Evolutionary conservation across 441 rosid genomes (phyloP).

Genomic region (Macaranga tanarius): DNA sequence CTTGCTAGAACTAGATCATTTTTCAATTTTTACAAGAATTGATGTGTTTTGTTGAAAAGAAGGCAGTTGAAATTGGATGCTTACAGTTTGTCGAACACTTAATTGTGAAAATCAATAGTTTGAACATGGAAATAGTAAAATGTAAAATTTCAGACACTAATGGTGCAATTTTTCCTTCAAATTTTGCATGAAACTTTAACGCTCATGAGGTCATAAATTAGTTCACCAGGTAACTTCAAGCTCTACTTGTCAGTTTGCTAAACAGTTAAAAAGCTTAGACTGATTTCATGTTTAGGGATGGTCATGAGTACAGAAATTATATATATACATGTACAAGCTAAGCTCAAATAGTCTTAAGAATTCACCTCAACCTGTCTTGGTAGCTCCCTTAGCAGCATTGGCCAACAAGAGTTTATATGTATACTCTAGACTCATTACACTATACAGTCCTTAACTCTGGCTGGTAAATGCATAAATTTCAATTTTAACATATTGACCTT

Average conservation of each 20-base stretch:
- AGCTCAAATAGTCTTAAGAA: not conserved
- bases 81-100: not conserved
- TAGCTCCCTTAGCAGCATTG: not conserved
- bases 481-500: not conserved
- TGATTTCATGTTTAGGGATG: not conserved
- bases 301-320: not conserved
- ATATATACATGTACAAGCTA: not conserved
- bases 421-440: not conserved
- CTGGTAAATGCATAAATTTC: not conserved
- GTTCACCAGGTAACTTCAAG: not conserved
- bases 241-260: not conserved
- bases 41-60: no score
- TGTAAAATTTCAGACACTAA: no score
- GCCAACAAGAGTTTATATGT: not conserved
- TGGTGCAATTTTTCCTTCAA: no score
- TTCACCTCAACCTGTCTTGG: not conserved
- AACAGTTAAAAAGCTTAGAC: not conserved
- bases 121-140: no score
- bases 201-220: not conserved
- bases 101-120: no score
- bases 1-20: not conserved
- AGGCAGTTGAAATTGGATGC: not conserved
- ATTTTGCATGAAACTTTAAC: no score
- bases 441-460: not conserved
- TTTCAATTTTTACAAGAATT: no score